Evolutionary conservation across 768 basidiomycete species (phyloP).

Genomic region (Lentinula lateritia): DNA sequence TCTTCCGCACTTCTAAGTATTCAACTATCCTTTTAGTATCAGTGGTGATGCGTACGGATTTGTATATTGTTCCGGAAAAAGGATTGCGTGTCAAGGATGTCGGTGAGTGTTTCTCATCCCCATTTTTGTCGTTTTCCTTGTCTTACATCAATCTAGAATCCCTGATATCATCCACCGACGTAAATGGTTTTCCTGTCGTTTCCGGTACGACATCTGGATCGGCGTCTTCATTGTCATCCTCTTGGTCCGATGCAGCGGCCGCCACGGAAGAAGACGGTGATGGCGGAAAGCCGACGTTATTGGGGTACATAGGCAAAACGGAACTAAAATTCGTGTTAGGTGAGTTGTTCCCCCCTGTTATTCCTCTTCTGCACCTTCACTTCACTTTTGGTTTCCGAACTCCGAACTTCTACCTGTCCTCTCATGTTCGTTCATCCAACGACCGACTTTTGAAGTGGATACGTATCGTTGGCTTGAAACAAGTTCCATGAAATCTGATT

Average conservation of each 20-base stretch:
- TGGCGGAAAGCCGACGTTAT: conserved; percentile 41
- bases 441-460: too few relatives aligned
- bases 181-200: conserved; percentile 91
- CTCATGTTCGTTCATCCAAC: background rate
- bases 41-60: conserved; percentile 90
- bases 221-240: background rate
- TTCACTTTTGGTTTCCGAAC: background rate
- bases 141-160: conserved; percentile 42
- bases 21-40: background rate
- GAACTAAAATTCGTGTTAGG: conserved; percentile 86
- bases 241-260: background rate
- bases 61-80: conserved; percentile 65
- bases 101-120: conserved; percentile 43
- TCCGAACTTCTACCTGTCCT: background rate
- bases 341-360: conserved; percentile 21
- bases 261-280: conserved; percentile 29
- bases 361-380: background rate
- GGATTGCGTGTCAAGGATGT: conserved; percentile 77
- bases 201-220: conserved; percentile 22
- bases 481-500: background rate
- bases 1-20: background rate
- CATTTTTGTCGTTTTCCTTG: background rate
- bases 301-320: conserved; percentile 85
- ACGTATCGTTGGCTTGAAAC: background rate
- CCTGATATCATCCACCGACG: conserved; percentile 62